Evolutionary conservation across 2,329 filamentous ascomycete genomes (phyloP).

Genomic region (Grosmannia serpens): DNA sequence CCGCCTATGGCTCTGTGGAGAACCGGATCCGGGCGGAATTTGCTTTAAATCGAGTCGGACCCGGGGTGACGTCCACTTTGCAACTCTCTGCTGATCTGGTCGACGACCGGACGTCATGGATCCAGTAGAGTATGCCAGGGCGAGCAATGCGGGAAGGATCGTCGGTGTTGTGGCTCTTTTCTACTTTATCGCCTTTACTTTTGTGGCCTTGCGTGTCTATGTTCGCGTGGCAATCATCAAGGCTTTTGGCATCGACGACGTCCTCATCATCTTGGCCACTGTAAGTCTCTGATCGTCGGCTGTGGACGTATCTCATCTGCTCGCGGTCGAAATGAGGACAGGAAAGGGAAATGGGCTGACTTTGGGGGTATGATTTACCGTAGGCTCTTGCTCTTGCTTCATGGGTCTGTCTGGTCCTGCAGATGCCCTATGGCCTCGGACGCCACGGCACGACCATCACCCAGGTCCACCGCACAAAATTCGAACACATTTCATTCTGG

Average conservation of each 20-base stretch:
- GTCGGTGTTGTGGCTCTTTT: slow-evolving; percentile 4
- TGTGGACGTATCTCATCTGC: no score
- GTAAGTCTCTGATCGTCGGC: no score
- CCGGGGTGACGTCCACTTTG: not conserved
- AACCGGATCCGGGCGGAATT: not conserved
- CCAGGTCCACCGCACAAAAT: slow-evolving; percentile 8
- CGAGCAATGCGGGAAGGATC: not conserved
- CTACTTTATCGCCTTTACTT: slow-evolving; percentile 2
- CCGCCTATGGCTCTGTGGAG: not conserved
- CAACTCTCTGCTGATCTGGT: not conserved
- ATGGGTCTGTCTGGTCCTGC: slow-evolving; percentile 15
- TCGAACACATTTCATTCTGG: slow-evolving; percentile 15
- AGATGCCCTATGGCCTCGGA: slow-evolving; percentile 14
- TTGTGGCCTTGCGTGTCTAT: slow-evolving; percentile 3
- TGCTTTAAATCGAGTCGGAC: not conserved
- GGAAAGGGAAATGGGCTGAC: not conserved
- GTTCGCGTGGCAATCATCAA: not conserved
- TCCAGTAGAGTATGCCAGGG: not conserved
- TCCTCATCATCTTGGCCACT: not conserved
- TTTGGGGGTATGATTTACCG: not conserved
- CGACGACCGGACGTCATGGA: not conserved
- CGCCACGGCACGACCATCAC: slow-evolving; percentile 10
- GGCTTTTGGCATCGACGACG: slow-evolving; percentile 3
- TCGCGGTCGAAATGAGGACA: not conserved
- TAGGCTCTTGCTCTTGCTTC: slow-evolving; percentile 10